Evolutionary conservation across 139 green algal genomes (phyloP), one percentile per base, ranked within the genome.

Genomic region (Chlamydomonas urium): DNA sequence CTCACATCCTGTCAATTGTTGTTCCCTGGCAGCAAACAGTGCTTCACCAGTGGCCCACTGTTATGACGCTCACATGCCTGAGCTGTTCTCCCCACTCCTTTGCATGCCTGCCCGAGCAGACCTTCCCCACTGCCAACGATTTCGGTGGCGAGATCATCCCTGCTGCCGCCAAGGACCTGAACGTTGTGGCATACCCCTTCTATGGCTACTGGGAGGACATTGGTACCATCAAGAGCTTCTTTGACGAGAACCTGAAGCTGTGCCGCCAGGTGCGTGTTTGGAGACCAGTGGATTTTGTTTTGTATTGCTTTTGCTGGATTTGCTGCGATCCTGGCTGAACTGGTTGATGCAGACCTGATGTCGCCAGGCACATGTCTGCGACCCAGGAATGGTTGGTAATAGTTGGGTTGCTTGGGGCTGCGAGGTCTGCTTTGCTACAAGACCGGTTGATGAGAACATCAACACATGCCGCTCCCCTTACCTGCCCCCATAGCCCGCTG

Each of bases 171-270:
- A 59, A 45, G 35, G 76, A 71, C 34, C 57, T 73, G 66, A 62
- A 73, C 47, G 66, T 73, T 17, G 42, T 73, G 14, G 66, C 66
- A 26, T 73, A 73, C 66, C 66, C 66, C 8, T 99, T 98, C 89
- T 92, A 97, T 71, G 95, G 89, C 75, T 99, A 99, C 91, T 99
- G 96, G 95, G 91, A 97, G 82, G 92, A 97, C 86, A 99, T 99
- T 70, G 96, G 96, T 37, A 99, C 96, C 72, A 98, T 99, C 76
- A 93, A 96, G 82, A 92, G 79, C 47, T 99, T 99, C 89, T 99
- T 98, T 75, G 93, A 99, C 31, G 93, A 96, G 75, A 99, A 99
- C 90, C 84, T 99, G 32, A 92, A 91, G 36, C 90, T 99, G 23
- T 91, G 92, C 53, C 69, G 77, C 33, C 63, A 83, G 32, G 81